A percentile compares a stretch with the other conserved stretches of the same genome.
Evolutionary conservation across 352 stramenopile species (phyloP).

Genomic region (Albugo laibachii): DNA sequence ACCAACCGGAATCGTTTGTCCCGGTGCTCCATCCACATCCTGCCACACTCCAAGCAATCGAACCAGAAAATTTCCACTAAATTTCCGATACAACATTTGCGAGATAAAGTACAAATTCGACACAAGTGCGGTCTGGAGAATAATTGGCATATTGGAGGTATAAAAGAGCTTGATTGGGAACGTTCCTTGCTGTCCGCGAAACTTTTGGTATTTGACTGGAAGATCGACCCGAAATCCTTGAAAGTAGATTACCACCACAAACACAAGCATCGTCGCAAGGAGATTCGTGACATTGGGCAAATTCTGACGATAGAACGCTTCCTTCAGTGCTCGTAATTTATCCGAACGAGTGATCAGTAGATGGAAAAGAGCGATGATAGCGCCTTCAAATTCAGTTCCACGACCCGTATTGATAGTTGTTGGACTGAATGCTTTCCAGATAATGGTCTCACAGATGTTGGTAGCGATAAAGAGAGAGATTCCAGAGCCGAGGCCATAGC

Average conservation of each 20-base stretch:
- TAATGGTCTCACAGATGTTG: slow-evolving; percentile 99
- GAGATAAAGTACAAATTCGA: slow-evolving; percentile 99
- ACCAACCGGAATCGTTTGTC: slow-evolving; percentile 91
- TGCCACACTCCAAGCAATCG: slow-evolving; percentile 96
- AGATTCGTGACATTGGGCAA: slow-evolving; percentile 98
- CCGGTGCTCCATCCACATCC: slow-evolving; percentile 86
- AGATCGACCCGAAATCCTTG: slow-evolving; percentile 91
- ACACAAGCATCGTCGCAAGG: slow-evolving; percentile 96
- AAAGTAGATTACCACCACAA: slow-evolving; percentile 99
- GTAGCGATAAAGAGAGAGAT: slow-evolving; percentile 99
- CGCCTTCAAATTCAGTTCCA: slow-evolving; percentile 98
- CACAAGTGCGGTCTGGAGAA: slow-evolving; percentile 96
- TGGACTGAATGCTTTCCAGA: slow-evolving; percentile 99
- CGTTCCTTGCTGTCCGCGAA: slow-evolving; percentile 95
- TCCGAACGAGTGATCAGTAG: slow-evolving; percentile 94
- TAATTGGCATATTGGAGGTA: slow-evolving; percentile 99
- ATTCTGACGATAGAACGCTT: slow-evolving; percentile 98
- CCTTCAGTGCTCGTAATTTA: slow-evolving; percentile 94
- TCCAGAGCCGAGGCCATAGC: slow-evolving; percentile 95
- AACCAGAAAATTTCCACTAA: slow-evolving; percentile 95
- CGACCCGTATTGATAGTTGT: slow-evolving; percentile 99
- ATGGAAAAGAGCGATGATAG: slow-evolving; percentile 98
- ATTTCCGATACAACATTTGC: slow-evolving; percentile 98
- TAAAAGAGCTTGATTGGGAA: slow-evolving; percentile 99
- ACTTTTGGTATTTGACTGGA: slow-evolving; percentile 97